Base-by-base conservation (phyloP, 73 alveolate species). In the Loxodes magnus region DNA sequence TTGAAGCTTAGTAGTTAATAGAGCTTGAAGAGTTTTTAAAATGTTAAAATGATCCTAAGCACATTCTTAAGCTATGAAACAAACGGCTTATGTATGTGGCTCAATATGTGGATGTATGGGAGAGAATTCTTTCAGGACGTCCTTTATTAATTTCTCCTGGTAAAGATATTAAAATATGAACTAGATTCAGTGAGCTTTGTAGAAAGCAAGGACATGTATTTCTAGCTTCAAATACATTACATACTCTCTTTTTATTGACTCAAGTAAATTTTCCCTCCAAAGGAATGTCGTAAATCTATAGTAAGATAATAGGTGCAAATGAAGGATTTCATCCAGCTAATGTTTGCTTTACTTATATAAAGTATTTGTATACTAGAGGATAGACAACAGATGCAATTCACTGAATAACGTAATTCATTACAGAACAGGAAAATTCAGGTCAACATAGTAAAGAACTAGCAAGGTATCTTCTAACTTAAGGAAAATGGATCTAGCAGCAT, bases 1-100 rank as follows among this genome's bases (percentile, higher is more conserved):
- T 82, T 50, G 94, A 83, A 64, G 57, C 82, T 55, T 88, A 83
- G 64, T 65, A 88, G 51, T 71, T 88, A 30, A 77, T 84, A 48
- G 88, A 88, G 38, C 64, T 88, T 41, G 97, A 88, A 65, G 97
- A 88, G 46, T 71, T 88, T 0, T n/a, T n/a, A n/a, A n/a, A n/a
- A n/a, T n/a, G n/a, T n/a, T n/a, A n/a, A n/a, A n/a, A n/a, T n/a
- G n/a, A n/a, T 30, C 84, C 56, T 4, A 72, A 69, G 28, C 86
- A 88, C 52, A 30, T 88, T 9, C 71, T 77, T 37, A 28, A 38
- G 16, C 56, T 75, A 35, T 88, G 97, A 95, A 64, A 77, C 48
- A 51, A 64, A 35, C 43, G 86, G 29, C 59, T 88, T 17, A 77
- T 61, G 50, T 44, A 63, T 44, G 70, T 46, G 6, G 64, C 57